phyloP scores from a whole-genome alignment of 176 grass and related monocot genomes.

The Phoenix dactylifera region DNA sequence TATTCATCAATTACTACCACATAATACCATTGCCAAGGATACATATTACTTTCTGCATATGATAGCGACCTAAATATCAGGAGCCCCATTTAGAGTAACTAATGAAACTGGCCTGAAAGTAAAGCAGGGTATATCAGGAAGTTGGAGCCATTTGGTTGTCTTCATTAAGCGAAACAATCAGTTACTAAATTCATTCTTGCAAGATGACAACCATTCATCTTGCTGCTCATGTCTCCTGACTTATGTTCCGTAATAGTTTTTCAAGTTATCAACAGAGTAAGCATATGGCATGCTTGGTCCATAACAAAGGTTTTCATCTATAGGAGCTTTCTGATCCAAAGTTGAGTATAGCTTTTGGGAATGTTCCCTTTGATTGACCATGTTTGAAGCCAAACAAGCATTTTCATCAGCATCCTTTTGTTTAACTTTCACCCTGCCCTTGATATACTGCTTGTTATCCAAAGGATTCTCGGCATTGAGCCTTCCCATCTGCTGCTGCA shows the following conservation, averaged over 20 bases:
- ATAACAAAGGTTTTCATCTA: constrained; percentile 1
- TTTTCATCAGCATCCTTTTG: constrained; percentile 6
- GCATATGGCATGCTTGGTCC: constrained; percentile 11
- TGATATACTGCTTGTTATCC: constrained; percentile 11
- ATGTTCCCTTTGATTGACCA: constrained; percentile 7
- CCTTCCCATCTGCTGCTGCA: constrained; percentile 24
- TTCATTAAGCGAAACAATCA: background rate
- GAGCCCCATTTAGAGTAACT: no score
- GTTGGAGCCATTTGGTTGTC: background rate
- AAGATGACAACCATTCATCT: background rate
- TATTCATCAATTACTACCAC: no score
- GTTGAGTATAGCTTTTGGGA: background rate
- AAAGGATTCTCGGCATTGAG: constrained; percentile 12
- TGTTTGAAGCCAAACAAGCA: background rate
- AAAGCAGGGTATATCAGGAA: background rate
- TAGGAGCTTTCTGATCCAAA: constrained; percentile 1
- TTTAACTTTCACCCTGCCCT: constrained; percentile 8
- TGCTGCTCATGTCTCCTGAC: background rate
- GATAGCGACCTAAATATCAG: no score
- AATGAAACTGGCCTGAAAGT: background rate
- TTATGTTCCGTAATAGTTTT: constrained; percentile 1
- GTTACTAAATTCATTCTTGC: background rate
- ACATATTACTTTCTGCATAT: no score
- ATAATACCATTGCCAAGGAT: no score
- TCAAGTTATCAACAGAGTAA: constrained; percentile 6